These are phyloP conservation scores for Irpex sp. DNA, from an alignment of 1,284 basidiomycete species.

Conservation along the genomic window DNA sequence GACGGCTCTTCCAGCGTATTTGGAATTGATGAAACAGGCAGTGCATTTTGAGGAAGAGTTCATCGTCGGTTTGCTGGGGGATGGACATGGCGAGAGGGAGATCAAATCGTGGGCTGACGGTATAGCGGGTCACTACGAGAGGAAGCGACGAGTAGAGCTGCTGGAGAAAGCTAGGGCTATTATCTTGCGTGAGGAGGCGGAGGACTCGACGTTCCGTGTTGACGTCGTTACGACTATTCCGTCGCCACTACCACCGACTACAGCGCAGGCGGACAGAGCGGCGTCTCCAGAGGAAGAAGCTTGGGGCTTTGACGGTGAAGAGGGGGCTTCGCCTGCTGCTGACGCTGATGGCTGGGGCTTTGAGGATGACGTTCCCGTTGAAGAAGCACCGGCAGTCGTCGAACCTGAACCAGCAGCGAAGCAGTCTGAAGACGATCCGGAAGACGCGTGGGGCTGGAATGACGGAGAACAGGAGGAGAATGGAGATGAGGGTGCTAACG, in stretches of 20 bases:
- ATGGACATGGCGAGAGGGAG: slow-evolving; percentile 41
- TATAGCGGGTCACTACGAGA: slow-evolving; percentile 67
- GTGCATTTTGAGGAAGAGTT: slow-evolving; percentile 59
- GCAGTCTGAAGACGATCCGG: slow-evolving; percentile 31
- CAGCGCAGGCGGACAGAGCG: slow-evolving; percentile 15
- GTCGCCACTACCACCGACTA: neutral
- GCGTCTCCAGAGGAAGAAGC: slow-evolving; percentile 23
- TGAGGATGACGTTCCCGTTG: slow-evolving; percentile 39
- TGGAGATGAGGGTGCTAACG: neutral
- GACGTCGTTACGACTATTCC: slow-evolving; percentile 22
- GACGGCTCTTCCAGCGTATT: slow-evolving; percentile 50
- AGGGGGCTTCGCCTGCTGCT: slow-evolving; percentile 9
- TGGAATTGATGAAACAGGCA: slow-evolving; percentile 48
- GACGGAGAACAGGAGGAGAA: slow-evolving; percentile 30
- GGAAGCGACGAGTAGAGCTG: slow-evolving; percentile 55
- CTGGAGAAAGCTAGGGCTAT: slow-evolving; percentile 51
- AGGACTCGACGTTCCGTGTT: slow-evolving; percentile 28
- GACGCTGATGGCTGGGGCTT: slow-evolving; percentile 53
- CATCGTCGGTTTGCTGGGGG: slow-evolving; percentile 44
- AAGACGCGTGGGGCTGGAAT: slow-evolving; percentile 66
- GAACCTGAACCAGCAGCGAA: slow-evolving; percentile 20
- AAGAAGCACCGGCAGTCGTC: slow-evolving; percentile 2
- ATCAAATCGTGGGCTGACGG: slow-evolving; percentile 59
- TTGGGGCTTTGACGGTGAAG: slow-evolving; percentile 30
- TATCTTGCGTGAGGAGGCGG: slow-evolving; percentile 32